Percentiles rank a stretch among this genome's conserved stretches.
These are phyloP conservation scores for Glomus cerebriforme DNA, from an alignment of 192 early-diverging fungal species.

Conservation along the genomic window DNA sequence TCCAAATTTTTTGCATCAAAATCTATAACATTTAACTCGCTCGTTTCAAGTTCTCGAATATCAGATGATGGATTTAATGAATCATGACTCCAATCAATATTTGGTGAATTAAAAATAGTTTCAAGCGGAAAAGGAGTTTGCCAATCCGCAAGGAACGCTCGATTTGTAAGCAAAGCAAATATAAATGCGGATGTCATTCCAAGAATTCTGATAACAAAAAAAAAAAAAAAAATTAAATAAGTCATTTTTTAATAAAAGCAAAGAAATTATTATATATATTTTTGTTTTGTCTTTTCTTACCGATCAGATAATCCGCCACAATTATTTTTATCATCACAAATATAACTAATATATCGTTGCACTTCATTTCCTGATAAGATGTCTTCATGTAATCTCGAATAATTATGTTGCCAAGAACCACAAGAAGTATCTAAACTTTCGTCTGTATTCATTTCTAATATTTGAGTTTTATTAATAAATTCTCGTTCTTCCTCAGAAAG, in stretches of 20 bases:
- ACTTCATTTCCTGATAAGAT: constrained; percentile 19
- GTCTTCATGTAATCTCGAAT: constrained; percentile 37
- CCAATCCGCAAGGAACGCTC: constrained; percentile 48
- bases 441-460: not conserved
- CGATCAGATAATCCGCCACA: constrained; percentile 53
- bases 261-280: not conserved
- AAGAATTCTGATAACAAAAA: constrained; percentile 18
- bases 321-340: constrained; percentile 42
- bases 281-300: constrained; percentile 31
- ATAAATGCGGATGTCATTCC: constrained; percentile 53
- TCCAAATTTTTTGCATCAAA: constrained; percentile 12
- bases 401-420: constrained; percentile 48
- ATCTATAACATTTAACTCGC: not conserved
- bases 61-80: not conserved
- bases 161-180: constrained; percentile 43
- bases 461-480: not conserved
- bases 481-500: not conserved
- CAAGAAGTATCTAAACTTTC: constrained; percentile 32
- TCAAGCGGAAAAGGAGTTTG: constrained; percentile 41
- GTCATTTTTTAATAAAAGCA: not conserved
- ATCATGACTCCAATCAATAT: constrained; percentile 45
- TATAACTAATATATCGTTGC: constrained; percentile 40
- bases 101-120: constrained; percentile 41
- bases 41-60: constrained; percentile 1
- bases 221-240: not conserved